Evolutionary conservation across 352 stramenopile species (phyloP).

Genomic region (Phytophthora kernoviae): DNA sequence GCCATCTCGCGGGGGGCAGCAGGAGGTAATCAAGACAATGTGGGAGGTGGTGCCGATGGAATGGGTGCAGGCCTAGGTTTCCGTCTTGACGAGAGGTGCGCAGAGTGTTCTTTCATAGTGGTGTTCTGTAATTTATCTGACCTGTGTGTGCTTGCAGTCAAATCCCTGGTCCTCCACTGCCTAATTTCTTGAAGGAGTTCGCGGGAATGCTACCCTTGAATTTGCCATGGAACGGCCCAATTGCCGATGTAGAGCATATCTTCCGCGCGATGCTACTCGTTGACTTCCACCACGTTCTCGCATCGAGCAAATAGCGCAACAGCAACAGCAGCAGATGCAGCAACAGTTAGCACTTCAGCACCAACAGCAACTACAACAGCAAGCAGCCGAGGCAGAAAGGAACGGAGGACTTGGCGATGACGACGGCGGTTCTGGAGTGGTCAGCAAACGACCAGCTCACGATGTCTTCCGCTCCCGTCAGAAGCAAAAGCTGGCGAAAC

Average conservation of each 20-base stretch:
- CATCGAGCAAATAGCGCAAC: slow-evolving; percentile 72
- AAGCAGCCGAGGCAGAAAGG: slow-evolving; percentile 51
- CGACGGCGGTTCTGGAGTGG: slow-evolving; percentile 50
- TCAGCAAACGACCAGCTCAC: slow-evolving; percentile 83
- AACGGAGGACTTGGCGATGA: slow-evolving; percentile 52
- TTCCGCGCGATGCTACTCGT: slow-evolving; percentile 84
- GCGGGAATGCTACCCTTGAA: slow-evolving; percentile 79
- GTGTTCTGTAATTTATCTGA: slow-evolving; percentile 6
- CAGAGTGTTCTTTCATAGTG: not conserved
- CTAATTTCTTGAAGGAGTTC: slow-evolving; percentile 89
- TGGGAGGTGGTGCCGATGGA: slow-evolving; percentile 27
- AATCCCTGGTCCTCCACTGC: slow-evolving; percentile 75
- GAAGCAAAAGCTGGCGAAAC: slow-evolving; percentile 86
- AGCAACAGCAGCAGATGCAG: slow-evolving; percentile 70
- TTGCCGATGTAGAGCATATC: slow-evolving; percentile 87
- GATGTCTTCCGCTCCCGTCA: slow-evolving; percentile 88
- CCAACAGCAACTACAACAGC: slow-evolving; percentile 58
- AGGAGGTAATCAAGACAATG: slow-evolving; percentile 24
- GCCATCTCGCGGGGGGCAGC: slow-evolving; percentile 26
- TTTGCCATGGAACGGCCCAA: slow-evolving; percentile 86
- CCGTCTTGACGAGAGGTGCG: slow-evolving; percentile 51
- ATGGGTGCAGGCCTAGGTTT: slow-evolving; percentile 32
- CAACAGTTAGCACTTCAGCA: slow-evolving; percentile 60
- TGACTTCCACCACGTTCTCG: slow-evolving; percentile 71
- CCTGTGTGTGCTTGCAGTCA: slow-evolving; percentile 35